A percentile compares a stretch with the other conserved stretches of the same genome.
These are phyloP conservation scores for Dothideomycetes sp. DNA, from an alignment of 2,329 filamentous ascomycete genomes.

Conservation along the genomic window DNA sequence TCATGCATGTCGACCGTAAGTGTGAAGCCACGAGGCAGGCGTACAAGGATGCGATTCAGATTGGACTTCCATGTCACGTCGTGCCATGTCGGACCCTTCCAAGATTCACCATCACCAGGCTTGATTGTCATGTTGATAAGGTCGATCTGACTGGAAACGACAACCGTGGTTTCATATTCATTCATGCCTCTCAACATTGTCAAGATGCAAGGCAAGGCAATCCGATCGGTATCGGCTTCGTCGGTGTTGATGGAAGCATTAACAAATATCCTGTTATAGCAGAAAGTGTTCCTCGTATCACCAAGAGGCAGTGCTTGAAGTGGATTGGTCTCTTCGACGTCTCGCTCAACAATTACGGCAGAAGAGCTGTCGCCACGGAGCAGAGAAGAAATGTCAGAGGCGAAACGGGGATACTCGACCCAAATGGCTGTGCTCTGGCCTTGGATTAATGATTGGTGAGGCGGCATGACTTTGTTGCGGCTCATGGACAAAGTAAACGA, in stretches of 20 bases:
- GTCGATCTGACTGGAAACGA: constrained; percentile 71
- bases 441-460: constrained; percentile 56
- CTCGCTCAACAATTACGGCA: constrained; percentile 37
- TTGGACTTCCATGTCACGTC: constrained; percentile 72
- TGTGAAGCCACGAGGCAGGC: constrained; percentile 66
- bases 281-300: constrained; percentile 66
- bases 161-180: constrained; percentile 60
- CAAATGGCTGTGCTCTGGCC: constrained; percentile 74
- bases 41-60: constrained; percentile 55
- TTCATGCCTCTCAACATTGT: constrained; percentile 63
- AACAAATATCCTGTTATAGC: constrained; percentile 68
- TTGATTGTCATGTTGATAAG: constrained; percentile 67
- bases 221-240: constrained; percentile 57
- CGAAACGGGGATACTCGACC: constrained; percentile 66
- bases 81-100: constrained; percentile 65
- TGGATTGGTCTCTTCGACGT: constrained; percentile 40
- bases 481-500: constrained; percentile 76
- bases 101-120: constrained; percentile 39
- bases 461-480: constrained; percentile 67
- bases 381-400: constrained; percentile 61
- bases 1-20: constrained; percentile 63
- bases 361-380: constrained; percentile 50
- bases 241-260: constrained; percentile 66
- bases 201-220: constrained; percentile 64
- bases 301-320: constrained; percentile 64